Conservation (phyloP, 805 yeast species). For the Cyberlindnera americana region DNA sequence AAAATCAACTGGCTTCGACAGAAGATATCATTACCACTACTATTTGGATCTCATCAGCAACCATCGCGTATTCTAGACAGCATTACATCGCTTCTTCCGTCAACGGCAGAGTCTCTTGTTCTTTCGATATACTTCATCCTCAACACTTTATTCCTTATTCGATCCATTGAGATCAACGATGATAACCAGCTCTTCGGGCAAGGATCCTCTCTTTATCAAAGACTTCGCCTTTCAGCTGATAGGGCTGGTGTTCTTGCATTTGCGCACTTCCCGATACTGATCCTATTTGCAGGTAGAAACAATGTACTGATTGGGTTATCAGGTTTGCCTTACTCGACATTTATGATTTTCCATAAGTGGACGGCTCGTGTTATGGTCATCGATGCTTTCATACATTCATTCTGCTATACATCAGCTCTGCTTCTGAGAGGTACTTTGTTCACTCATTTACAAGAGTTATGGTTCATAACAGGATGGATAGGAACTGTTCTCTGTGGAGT, state of each 20-base stretch:
- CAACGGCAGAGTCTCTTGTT: conserved; percentile 26
- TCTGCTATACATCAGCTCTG: conserved; percentile 22
- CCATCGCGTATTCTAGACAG: conserved; percentile 13
- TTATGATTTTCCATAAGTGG: conserved; percentile 69
- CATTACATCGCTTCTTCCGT: conserved; percentile 22
- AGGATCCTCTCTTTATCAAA: conserved; percentile 8
- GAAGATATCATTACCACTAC: conserved; percentile 18
- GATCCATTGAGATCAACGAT: conserved; percentile 12
- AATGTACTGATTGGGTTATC: conserved; percentile 59
- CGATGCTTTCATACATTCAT: conserved; percentile 42
- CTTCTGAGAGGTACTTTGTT: background rate
- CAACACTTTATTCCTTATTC: conserved; percentile 13
- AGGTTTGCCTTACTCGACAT: conserved; percentile 60
- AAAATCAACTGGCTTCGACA: conserved; percentile 17
- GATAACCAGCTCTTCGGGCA: conserved; percentile 22
- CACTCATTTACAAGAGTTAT: background rate
- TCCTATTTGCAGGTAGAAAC: conserved; percentile 70
- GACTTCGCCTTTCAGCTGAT: conserved; percentile 15
- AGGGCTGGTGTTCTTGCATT: conserved; percentile 29
- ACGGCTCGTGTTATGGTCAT: conserved; percentile 45
- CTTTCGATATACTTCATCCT: conserved; percentile 31
- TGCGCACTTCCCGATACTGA: conserved; percentile 48
- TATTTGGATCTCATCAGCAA: conserved; percentile 21
- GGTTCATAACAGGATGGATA: conserved; percentile 21
- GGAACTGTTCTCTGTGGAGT: conserved; percentile 11